These are phyloP conservation scores for Sphaerosporella brunnea DNA, from an alignment of 495 filamentous ascomycete species.

Conservation along the genomic window DNA sequence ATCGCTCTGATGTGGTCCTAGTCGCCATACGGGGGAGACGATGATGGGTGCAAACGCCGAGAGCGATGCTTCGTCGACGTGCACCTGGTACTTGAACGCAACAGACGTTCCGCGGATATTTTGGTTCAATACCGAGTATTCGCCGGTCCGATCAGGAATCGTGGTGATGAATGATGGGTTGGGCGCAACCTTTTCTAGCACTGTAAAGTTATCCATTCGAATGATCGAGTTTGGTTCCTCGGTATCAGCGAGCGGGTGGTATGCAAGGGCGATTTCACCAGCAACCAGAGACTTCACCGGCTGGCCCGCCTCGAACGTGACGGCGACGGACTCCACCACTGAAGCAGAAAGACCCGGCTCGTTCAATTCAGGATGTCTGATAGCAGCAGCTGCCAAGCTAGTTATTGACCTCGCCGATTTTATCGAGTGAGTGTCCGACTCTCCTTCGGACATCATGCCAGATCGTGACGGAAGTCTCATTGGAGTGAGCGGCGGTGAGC, in stretches of 20 bases:
- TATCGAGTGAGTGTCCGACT: slow-evolving; percentile 83
- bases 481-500: slow-evolving; percentile 26
- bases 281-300: slow-evolving; percentile 55
- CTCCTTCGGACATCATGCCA: slow-evolving; percentile 34
- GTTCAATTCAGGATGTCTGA: slow-evolving; percentile 67
- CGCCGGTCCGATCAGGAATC: slow-evolving; percentile 52
- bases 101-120: slow-evolving; percentile 56
- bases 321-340: slow-evolving; percentile 76
- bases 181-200: slow-evolving; percentile 85
- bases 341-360: slow-evolving; percentile 74
- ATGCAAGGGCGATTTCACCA: slow-evolving; percentile 79
- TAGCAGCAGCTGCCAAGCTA: slow-evolving; percentile 36
- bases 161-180: slow-evolving; percentile 78
- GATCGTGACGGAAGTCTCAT: slow-evolving; percentile 28
- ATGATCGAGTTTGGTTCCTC: slow-evolving; percentile 29
- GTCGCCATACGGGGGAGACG: slow-evolving; percentile 65
- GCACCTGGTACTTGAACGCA: slow-evolving; percentile 91
- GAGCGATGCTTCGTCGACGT: slow-evolving; percentile 46
- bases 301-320: slow-evolving; percentile 57
- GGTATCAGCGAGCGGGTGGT: slow-evolving; percentile 44
- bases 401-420: slow-evolving; percentile 69
- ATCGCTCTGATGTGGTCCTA: slow-evolving; percentile 62
- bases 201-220: slow-evolving; percentile 72
- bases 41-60: slow-evolving; percentile 58
- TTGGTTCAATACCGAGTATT: slow-evolving; percentile 57